Base-by-base conservation (phyloP, 306 rosid species). In the Oemleria cerasiformis region DNA sequence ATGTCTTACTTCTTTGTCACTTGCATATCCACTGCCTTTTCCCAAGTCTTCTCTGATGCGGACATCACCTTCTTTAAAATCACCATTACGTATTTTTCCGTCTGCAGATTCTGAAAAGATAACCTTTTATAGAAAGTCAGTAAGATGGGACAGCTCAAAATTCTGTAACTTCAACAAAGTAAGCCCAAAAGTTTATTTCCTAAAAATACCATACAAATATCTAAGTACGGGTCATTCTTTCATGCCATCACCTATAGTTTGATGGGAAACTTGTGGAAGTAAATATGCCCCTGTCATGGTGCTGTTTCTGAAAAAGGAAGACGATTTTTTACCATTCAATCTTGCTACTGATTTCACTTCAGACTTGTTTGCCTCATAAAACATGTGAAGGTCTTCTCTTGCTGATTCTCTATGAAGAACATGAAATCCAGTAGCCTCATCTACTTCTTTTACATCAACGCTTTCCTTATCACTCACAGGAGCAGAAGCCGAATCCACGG, bases 301-400 rank as follows among this genome's bases (percentile, higher is more conserved):
- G 67, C 30, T 25, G 57, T 73, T 86, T 61, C 74, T 73, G 50
- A 60, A 75, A 63, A 83, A 57, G 21, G 91, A 80, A 74, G 86
- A 65, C 12, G 78, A 54, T 45, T 76, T 79, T 42, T 79, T 42
- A 84, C 81, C 74, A 56, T 81, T 78, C 43, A 82, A 39, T 36
- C 85, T 82, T 48, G 71, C 63, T 74, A 57, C 74, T 60, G 80
- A 78, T 48, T 75, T 79, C 2, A 21, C 40, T 48, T 69, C 72
- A 12, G 80, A 63, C 59, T 78, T 76, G 65, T 77, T 85, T 44
- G 51, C 82, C 75, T 86, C 83, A 73, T 87, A 94, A 77, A 94
- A 89, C 88, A 81, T 85, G 87, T 94, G 84, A 74, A 94, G 86
- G 78, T 86, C 95, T 65, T 91, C 82, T 80, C 96, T 91, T 1